Evolutionary conservation across 2,329 filamentous ascomycete genomes (phyloP).

Genomic region (Monosporascus sp.): DNA sequence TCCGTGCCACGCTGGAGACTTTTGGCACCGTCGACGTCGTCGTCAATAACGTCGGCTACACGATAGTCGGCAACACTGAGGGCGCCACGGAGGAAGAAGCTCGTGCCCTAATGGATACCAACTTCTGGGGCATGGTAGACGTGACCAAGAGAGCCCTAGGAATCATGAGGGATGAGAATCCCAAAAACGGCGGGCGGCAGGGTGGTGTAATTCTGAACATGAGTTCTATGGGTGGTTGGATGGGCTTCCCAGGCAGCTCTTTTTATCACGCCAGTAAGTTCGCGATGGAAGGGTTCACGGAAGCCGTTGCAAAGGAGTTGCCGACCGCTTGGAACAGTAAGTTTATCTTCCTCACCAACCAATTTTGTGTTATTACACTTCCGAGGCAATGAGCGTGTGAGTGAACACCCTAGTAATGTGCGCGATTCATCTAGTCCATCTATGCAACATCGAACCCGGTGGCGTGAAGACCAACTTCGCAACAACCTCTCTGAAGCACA

Average conservation of each 20-base stretch:
- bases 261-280: conserved; percentile 40
- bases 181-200: conserved; percentile 18
- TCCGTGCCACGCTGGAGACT: conserved; percentile 24
- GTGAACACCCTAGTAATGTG: background rate
- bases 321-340: conserved; percentile 36
- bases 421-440: conserved; percentile 26
- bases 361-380: too few relatives aligned
- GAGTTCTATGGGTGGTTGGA: conserved; percentile 45
- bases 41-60: conserved; percentile 29
- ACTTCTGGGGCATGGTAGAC: conserved; percentile 38
- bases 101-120: conserved; percentile 34
- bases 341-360: conserved; percentile 7
- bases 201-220: conserved; percentile 52
- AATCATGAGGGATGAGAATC: conserved; percentile 31
- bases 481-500: conserved; percentile 19
- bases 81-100: conserved; percentile 26
- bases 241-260: conserved; percentile 28
- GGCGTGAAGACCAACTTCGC: conserved; percentile 33
- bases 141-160: conserved; percentile 33
- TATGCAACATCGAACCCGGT: conserved; percentile 38
- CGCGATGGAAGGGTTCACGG: conserved; percentile 42
- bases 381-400: too few relatives aligned
- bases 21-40: conserved; percentile 32
- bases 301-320: conserved; percentile 39
- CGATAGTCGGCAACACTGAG: conserved; percentile 24